A percentile compares a stretch with the other conserved stretches of the same genome.
phyloP scores from a whole-genome alignment of 2,329 filamentous ascomycete genomes.

The Colletotrichum noveboracense region DNA sequence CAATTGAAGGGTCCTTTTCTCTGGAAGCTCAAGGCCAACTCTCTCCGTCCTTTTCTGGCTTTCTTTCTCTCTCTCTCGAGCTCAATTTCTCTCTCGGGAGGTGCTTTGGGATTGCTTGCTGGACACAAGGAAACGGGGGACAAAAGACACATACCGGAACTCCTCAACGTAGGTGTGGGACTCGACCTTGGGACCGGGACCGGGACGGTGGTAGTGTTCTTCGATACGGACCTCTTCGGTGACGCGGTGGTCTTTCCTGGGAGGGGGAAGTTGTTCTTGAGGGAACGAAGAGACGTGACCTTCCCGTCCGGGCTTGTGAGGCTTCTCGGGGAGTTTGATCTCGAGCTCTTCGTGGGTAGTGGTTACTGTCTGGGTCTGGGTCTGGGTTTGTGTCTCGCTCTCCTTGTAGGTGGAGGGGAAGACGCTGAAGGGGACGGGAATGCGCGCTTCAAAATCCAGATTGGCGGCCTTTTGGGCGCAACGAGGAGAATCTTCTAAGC shows the following conservation, averaged over 20 bases:
- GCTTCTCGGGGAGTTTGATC: conserved; percentile 66
- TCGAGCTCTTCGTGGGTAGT: conserved; percentile 87
- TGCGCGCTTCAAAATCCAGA: conserved; percentile 99
- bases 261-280: conserved; percentile 48
- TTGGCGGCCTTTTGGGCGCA: conserved; percentile 81
- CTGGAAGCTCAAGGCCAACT: neutral
- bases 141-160: conserved; percentile 51
- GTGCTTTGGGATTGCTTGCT: neutral
- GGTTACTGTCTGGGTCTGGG: conserved; percentile 58
- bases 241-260: conserved; percentile 60
- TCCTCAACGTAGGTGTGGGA: conserved; percentile 54
- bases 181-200: conserved; percentile 64
- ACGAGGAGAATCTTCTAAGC: conserved; percentile 67
- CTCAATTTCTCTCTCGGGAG: neutral
- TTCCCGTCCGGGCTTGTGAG: conserved; percentile 94
- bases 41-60: neutral
- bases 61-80: neutral
- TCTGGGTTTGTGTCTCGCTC: conserved; percentile 40
- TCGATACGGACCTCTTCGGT: conserved; percentile 83
- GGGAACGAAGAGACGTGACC: conserved; percentile 84
- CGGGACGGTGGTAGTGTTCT: conserved; percentile 76
- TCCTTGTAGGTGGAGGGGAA: conserved; percentile 96
- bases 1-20: neutral
- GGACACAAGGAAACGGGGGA: neutral
- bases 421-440: conserved; percentile 99